Evolutionary conservation across 208 protist species (phyloP), one percentile per base, ranked within the genome.

Genomic region (Trypanosoma melophagium): DNA sequence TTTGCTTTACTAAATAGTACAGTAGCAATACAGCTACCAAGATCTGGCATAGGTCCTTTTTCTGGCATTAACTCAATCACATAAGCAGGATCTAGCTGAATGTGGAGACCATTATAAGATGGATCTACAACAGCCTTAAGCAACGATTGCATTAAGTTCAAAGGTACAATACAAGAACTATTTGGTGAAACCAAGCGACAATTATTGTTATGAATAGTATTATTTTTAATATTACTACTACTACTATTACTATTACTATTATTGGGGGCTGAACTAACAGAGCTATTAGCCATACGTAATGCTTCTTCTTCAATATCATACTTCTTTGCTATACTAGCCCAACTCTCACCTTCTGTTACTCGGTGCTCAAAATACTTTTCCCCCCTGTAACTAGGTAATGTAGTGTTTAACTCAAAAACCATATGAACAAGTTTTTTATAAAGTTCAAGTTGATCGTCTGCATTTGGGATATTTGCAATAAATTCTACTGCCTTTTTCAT

Each of bases 401-500:
- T 72, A 14, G 66, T 54, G 51, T 89, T 78, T 51, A 78, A 60
- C 17, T 69, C 60, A 17, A 88, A 49, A 16, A 60, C 76, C 56
- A 80, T 77, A 41, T 83, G 70, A 2, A 93, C 69, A 45, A 93
- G 71, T 14, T 68, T 75, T 4, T 64, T 55, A 52, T 90, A 93
- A 28, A 93, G 77, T 7, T 53, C 66, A 5, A 62, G 53, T 73
- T 90, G 86, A 54, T 93, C 86, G 25, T 89, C 83, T 45, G 45
- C 41, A 51, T 68, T 80, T 28, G 81, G 70, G 22, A 79, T 68
- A 73, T 81, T 62, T 13, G 65, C 58, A 51, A 89, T 71, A 69
- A 75, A 86, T 22, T 75, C 49, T 2, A 89, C 51, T 14, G 77
- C 78, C 49, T 79, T 81, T 44, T 57, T 74, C 57, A 89, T 67